A percentile compares a stretch with the other conserved stretches of the same genome.
phyloP scores from a whole-genome alignment of 306 rosid genomes.

The Ceratonia siliqua region DNA sequence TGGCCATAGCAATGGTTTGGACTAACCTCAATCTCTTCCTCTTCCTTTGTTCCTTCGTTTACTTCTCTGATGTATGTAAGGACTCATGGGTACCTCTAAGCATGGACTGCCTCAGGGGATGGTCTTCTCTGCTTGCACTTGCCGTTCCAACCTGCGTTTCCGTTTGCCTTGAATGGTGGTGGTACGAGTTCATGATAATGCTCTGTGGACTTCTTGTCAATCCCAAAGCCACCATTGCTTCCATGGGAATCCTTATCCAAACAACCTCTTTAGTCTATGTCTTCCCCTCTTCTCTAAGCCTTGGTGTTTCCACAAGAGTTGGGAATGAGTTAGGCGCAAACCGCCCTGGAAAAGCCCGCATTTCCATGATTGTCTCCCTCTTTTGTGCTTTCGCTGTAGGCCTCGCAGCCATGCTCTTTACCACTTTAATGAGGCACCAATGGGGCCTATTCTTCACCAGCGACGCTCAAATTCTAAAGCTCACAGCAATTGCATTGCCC shows the following conservation, averaged over 20 bases:
- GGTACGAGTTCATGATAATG: conserved; percentile 94
- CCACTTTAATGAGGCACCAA: conserved; percentile 66
- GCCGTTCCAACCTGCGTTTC: conserved; percentile 87
- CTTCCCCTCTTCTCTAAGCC: conserved; percentile 82
- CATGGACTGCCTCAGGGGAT: conserved; percentile 72
- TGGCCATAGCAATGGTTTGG: conserved; percentile 82
- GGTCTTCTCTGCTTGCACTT: conserved; percentile 73
- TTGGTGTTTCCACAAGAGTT: conserved; percentile 82
- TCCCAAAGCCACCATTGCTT: conserved; percentile 82
- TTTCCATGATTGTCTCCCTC: conserved; percentile 73
- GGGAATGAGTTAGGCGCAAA: conserved; percentile 85
- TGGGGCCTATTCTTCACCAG: conserved; percentile 84
- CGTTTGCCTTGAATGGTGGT: conserved; percentile 99
- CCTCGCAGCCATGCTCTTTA: conserved; percentile 64
- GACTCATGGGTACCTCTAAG: conserved; percentile 86
- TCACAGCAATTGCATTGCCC: conserved; percentile 82
- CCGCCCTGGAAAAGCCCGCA: conserved; percentile 69
- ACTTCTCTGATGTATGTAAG: conserved; percentile 71
- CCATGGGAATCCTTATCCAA: conserved; percentile 93
- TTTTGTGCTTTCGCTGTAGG: conserved; percentile 61
- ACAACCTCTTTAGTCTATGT: conserved; percentile 85
- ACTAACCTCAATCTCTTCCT: conserved; percentile 71
- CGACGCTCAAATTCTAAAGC: conserved; percentile 59
- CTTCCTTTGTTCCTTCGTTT: conserved; percentile 57
- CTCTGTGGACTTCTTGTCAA: conserved; percentile 76